Evolutionary conservation across 1,284 basidiomycete genomes (phyloP), one percentile per base, ranked within the genome.

Genomic region (Austroboletus niveus): DNA sequence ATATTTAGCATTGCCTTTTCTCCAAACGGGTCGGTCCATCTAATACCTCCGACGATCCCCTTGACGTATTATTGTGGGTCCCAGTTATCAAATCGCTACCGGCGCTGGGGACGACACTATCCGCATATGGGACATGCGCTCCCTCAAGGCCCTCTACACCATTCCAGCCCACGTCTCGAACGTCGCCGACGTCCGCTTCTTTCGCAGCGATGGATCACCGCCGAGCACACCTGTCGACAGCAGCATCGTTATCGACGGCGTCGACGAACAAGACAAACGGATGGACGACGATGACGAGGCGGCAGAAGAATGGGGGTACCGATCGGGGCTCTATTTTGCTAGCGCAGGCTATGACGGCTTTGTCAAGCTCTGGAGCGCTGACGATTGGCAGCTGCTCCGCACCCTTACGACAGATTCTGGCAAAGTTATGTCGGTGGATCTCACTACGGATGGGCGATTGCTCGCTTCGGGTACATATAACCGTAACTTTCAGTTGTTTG

Each of bases 401-500:
- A 90, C 90, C 44, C 78, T 99, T 55, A 86, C 91, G 32, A 95
- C 94, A 14, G 96, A 98, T 66, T 89, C 91, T 7, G 94, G 94
- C 34, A 98, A 98, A 70, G 94, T 98, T 53, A 99, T 99, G 97
- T 94, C 91, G 34, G 94, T 96, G 31, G 97, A 99, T 69, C 77
- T 98, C 24, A 84, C 86, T 22, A 75, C 78, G 54, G 90, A 97
- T 65, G 92, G 86, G 22, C 86, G 87, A 64, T 81, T 92, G 65
- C 80, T 98, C 41, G 94, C 89, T 4, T 89, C 87, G 10, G 94
- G 93, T 29, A 94, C 92, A 51, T 97, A 93, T 69, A 94, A 92
- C 72, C 80, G 94, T 56, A 94, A 91, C 68, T 97, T 94, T 80
- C 94, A 97, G 69, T 75, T 98, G 48, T 97, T 91, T 69, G 79